Evolutionary conservation across 495 filamentous ascomycete genomes (phyloP), one percentile per base, ranked within the genome.

Genomic region (Penicillium canariense): DNA sequence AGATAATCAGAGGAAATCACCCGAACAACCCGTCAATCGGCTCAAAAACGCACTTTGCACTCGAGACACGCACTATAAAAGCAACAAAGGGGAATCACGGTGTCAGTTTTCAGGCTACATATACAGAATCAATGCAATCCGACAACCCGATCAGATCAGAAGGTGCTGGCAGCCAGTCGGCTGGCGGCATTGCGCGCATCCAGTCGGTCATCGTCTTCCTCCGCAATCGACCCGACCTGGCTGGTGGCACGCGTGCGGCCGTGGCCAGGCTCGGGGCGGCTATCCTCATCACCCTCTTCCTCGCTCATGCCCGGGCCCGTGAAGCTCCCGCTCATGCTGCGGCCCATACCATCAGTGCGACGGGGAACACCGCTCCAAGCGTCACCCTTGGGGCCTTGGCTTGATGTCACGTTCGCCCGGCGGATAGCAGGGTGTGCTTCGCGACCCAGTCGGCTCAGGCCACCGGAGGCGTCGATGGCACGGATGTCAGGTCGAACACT

Each of bases 151-250:
- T 67, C 65, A 97, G 69, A 97, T 68, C 65, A 97, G 70, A 97
- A 98, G 15, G 92, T 96, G 74, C 90, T 96, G 44, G 90, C 87
- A 27, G 94, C 94, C 72, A 99, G 77, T 62, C 94, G 84, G 69
- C 88, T 95, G 22, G 94, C 94, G 27, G 94, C 94, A 74, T 97
- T 97, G 68, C 87, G 83, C 17, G 94, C 94, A 78, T 99, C 94
- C 47, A 97, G 84, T 53, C 91, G 80, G 68, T 97, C 95, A 56
- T 93, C 90, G 67, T 98, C 94, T 61, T 96, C 93, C 68, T 93
- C 91, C 38, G 84, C 78, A 30, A 88, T 73, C 6, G 74, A 72
- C 12, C 63, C 73, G 11, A 84, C 83, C 22, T 84, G 79, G 60
- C 81, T 87, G 22, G 77, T 69, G 32, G 86, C 87, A 50, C 86